phyloP scores from a whole-genome alignment of 306 rosid species.

The Quillaja saponaria region DNA sequence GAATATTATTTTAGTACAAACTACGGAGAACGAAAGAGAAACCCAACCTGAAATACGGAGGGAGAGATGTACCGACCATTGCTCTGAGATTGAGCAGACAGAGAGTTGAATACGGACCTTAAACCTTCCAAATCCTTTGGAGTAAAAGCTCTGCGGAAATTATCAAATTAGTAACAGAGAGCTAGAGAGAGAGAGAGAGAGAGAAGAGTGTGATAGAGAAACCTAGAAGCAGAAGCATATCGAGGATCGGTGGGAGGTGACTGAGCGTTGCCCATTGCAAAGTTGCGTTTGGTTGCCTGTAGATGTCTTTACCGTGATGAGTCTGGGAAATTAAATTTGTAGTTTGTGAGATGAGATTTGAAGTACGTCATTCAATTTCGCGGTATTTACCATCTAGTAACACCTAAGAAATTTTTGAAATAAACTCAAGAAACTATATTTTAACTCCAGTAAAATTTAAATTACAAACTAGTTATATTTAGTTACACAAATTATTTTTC shows the following conservation, averaged over 20 bases:
- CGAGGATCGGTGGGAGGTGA: conserved; percentile 47
- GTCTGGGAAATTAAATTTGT: too few species aligned
- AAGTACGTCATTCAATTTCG: too few species aligned
- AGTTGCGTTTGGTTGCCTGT: too few species aligned
- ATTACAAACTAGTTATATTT: too few species aligned
- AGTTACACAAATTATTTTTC: too few species aligned
- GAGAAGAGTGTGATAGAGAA: too few species aligned
- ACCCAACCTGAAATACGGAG: conserved; percentile 66
- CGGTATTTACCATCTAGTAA: too few species aligned
- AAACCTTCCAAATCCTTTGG: conserved; percentile 63
- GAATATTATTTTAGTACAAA: conserved; percentile 3
- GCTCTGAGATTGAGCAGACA: conserved; percentile 66
- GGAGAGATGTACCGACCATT: conserved; percentile 48
- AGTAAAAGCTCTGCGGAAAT: conserved; percentile 67
- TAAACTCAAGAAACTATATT: too few species aligned
- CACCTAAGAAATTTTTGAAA: too few species aligned
- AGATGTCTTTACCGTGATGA: too few species aligned
- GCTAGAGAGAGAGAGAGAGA: conserved; percentile 15
- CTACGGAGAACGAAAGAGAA: neutral
- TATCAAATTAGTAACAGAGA: conserved; percentile 1
- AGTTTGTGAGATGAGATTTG: too few species aligned
- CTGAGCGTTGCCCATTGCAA: conserved; percentile 57
- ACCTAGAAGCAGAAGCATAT: conserved; percentile 75
- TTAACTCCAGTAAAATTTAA: too few species aligned
- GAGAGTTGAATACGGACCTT: conserved; percentile 50